phyloP scores from a whole-genome alignment of 2,329 filamentous ascomycete species.

The Tothia fuscella region DNA sequence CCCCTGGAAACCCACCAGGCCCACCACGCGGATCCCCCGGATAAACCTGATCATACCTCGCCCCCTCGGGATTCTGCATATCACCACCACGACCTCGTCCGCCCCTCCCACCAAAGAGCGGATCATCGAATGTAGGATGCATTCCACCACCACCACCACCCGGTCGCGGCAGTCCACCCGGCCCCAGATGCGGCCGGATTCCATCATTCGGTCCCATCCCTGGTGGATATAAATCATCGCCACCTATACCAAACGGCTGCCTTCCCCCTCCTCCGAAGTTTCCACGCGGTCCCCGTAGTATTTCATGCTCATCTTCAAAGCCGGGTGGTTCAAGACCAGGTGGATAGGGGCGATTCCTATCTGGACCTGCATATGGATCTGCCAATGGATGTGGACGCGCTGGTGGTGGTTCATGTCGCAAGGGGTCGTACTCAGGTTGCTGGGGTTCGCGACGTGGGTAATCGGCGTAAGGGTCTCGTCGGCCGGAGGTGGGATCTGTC shows the following conservation, averaged over 20 bases:
- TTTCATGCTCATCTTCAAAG: conserved; percentile 87
- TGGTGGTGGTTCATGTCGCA: conserved; percentile 39
- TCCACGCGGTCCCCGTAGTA: conserved; percentile 37
- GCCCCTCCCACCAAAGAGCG: conserved; percentile 55
- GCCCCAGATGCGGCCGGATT: conserved; percentile 53
- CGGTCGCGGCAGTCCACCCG: conserved; percentile 44
- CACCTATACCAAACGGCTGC: conserved; percentile 58
- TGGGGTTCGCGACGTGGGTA: conserved; percentile 28
- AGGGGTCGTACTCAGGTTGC: conserved; percentile 29
- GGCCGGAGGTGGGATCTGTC: not conserved
- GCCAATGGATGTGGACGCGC: conserved; percentile 56
- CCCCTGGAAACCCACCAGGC: conserved; percentile 19
- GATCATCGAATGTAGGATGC: conserved; percentile 93
- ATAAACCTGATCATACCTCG: conserved; percentile 80
- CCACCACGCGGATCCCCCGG: conserved; percentile 48
- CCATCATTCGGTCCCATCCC: conserved; percentile 80
- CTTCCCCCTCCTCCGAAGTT: conserved; percentile 34
- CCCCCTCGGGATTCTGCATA: conserved; percentile 69
- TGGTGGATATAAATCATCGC: conserved; percentile 77
- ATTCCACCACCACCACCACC: conserved; percentile 57
- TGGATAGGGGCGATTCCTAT: conserved; percentile 52
- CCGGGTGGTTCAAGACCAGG: conserved; percentile 72
- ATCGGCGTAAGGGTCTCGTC: conserved; percentile 28
- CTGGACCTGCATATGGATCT: conserved; percentile 52
- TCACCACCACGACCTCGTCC: conserved; percentile 39